Evolutionary conservation across 139 green algal genomes (phyloP), one percentile per base, ranked within the genome.

Genomic region (Tetratostichococcus sp.): DNA sequence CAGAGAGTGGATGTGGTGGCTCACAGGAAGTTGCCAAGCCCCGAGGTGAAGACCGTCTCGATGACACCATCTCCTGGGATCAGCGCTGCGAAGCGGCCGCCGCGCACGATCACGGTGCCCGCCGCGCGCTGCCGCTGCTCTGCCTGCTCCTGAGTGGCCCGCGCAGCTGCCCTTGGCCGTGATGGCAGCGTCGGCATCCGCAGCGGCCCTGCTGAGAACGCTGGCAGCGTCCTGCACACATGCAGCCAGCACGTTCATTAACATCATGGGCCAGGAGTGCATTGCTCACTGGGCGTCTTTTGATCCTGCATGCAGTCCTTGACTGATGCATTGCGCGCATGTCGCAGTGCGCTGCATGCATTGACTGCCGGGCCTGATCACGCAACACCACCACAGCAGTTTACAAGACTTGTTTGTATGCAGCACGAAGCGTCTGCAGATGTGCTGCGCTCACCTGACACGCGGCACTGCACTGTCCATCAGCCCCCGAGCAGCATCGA

Each of bases 11-110:
- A n/a, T 17, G 31, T n/a, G 65, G 76, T n/a, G 19, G 33, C 85
- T 82, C 66, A 91, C 83, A 93, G 74, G 82, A 96, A 96, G 73
- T 86, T 90, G 57, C 77, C 77, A 22, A 97, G 71, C 35, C 94
- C 90, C 4, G 84, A 89, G 5, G 94, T 97, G 23, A 98, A 83
- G 30, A 98, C 94, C 59, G 87, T 77, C 86, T 98, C 95, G 1
- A 87, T 93, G 4, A 93, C 90, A 43, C 79, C 83, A 80, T 98
- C 91, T 0, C 95, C 95, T 21, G 95, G 95, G 68, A 99, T 95
- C 71, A 98, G 91, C 26, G 94, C 93, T 2, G 94, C 95, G 71
- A 97, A 88, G n/a, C 82, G 83, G 4, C 71, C 80, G 30, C 66
- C 58, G 21, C 82, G 79, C 32, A 76, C 66, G 1, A 83, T 68